Evolutionary conservation across 371 early-diverging fungal species (phyloP).

Genomic region (Encephalitozoon romaleae): DNA sequence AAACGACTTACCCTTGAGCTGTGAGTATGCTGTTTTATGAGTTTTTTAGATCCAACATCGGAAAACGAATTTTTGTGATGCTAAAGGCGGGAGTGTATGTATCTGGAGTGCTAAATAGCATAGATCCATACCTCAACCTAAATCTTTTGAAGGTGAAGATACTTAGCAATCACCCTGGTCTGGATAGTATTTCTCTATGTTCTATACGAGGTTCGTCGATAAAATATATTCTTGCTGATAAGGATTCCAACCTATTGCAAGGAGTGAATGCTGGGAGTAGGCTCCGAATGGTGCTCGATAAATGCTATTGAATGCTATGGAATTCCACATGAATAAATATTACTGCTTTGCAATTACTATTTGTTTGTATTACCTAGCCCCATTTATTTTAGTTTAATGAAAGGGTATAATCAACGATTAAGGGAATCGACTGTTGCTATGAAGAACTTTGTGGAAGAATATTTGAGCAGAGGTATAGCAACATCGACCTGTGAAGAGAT

Average conservation of each 20-base stretch:
- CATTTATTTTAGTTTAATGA: not conserved
- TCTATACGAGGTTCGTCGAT: slow-evolving; percentile 42
- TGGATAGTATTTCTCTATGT: not conserved
- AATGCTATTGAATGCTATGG: not conserved
- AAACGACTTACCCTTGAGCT: not conserved
- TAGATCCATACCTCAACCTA: slow-evolving; percentile 94
- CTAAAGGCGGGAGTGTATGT: slow-evolving; percentile 89
- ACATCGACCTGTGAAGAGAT: not conserved
- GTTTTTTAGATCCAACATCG: slow-evolving; percentile 92
- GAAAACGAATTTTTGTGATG: slow-evolving; percentile 83
- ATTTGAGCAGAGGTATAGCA: not conserved
- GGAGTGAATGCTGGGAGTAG: slow-evolving; percentile 22
- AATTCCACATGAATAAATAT: not conserved
- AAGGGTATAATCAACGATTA: not conserved
- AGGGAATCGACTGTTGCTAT: not conserved
- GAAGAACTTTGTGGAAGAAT: not conserved
- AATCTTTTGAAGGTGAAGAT: slow-evolving; percentile 69
- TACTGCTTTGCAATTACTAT: not conserved
- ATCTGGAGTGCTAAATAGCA: slow-evolving; percentile 77
- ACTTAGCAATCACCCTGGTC: slow-evolving; percentile 57
- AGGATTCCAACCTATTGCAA: not conserved
- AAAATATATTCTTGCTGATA: slow-evolving; percentile 23
- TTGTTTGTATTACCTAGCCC: not conserved
- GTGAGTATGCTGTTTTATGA: slow-evolving; percentile 80
- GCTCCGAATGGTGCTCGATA: not conserved